Conservation (phyloP, 2,329 filamentous ascomycete species). For the Apiospora kogelbergensis region DNA sequence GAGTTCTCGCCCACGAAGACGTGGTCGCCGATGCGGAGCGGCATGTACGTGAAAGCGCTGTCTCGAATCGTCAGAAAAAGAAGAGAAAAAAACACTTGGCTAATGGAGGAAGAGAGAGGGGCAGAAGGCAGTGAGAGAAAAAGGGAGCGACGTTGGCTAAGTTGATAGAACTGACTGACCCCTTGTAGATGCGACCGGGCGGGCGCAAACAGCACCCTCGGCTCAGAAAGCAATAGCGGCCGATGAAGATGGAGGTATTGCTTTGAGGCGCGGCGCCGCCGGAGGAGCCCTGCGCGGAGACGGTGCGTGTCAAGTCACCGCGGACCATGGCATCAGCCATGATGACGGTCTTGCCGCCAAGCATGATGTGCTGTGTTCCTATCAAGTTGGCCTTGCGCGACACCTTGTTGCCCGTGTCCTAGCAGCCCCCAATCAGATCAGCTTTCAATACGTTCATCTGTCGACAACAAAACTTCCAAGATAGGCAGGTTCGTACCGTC, state of each 20-base stretch:
- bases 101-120: too few species aligned
- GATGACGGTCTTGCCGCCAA: constrained; percentile 93
- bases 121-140: not conserved
- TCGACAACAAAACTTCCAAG: too few species aligned
- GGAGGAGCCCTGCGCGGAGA: constrained; percentile 35
- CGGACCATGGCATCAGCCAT: constrained; percentile 93
- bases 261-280: constrained; percentile 43
- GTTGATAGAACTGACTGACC: constrained; percentile 39
- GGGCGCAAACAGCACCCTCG: constrained; percentile 77
- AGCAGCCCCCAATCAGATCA: constrained; percentile 1
- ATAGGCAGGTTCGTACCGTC: constrained; percentile 69
- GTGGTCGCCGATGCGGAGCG: constrained; percentile 90
- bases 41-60: constrained; percentile 73
- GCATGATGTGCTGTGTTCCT: constrained; percentile 96
- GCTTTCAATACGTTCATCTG: not conserved
- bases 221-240: constrained; percentile 87
- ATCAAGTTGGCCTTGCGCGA: constrained; percentile 88
- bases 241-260: constrained; percentile 78
- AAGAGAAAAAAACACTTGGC: not conserved
- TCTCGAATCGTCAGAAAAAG: constrained; percentile 12
- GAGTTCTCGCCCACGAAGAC: constrained; percentile 80
- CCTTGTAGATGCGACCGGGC: constrained; percentile 79
- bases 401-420: constrained; percentile 99
- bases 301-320: constrained; percentile 74
- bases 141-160: not conserved